phyloP scores from a whole-genome alignment of 108 stramenopile genomes.

The Cyclotella choctawhatcheeana region DNA sequence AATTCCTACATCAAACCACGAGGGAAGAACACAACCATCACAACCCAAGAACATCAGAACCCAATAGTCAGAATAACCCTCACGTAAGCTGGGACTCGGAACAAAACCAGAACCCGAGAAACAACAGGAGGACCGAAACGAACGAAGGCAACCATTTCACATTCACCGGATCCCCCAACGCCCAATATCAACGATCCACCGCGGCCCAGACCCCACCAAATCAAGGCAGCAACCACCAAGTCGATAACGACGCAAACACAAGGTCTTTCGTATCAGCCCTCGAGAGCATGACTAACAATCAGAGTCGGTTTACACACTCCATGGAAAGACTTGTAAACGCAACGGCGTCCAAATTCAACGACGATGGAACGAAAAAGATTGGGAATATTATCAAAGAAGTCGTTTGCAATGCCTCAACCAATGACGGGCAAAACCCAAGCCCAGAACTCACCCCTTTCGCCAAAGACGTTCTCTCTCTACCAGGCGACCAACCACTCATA shows the following conservation, averaged over 20 bases:
- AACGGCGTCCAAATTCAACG: neutral
- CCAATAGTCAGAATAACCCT: too few relatives aligned
- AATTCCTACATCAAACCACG: too few relatives aligned
- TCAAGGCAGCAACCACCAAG: neutral
- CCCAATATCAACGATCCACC: neutral
- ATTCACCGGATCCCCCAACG: neutral
- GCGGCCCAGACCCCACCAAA: neutral
- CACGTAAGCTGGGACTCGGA: too few relatives aligned
- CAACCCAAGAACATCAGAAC: too few relatives aligned
- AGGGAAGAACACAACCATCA: too few relatives aligned
- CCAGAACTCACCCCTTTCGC: neutral
- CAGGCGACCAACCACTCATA: neutral
- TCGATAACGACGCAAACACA: neutral
- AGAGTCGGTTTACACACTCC: neutral
- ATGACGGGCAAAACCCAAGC: slow-evolving; percentile 1
- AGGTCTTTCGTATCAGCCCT: neutral
- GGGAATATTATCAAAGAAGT: neutral
- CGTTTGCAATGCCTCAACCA: neutral
- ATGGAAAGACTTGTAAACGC: neutral
- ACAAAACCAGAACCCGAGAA: neutral
- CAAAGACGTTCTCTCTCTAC: slow-evolving; percentile 1
- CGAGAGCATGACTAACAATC: neutral
- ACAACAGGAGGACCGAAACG: neutral
- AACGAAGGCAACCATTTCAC: neutral
- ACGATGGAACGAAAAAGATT: neutral